Base-by-base conservation (phyloP, 2,329 filamentous ascomycete species). In the Colletotrichum euphorbiae region DNA sequence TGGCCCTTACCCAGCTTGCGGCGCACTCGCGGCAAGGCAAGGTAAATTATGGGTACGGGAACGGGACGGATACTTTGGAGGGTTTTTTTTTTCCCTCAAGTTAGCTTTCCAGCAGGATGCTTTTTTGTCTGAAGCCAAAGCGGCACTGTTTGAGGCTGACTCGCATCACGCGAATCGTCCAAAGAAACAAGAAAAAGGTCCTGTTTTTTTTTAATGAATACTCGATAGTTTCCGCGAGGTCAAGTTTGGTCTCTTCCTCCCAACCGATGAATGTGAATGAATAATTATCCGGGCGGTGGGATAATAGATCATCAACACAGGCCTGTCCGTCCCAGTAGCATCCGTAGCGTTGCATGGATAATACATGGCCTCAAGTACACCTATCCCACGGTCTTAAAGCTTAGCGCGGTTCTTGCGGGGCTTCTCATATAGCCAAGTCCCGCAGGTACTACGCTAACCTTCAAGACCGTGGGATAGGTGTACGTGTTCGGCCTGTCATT, bases 71-170 rank as follows among this genome's bases (percentile, higher is more conserved):
- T 31, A 33, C 48, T 28, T 51, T 31, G 13, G 28, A 12, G 3
- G n/a, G n/a, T n/a, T 31, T 28, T 28, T 28, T 6, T 28, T 28
- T 28, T 28, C 2, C 15, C 48, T 5, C 33, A 24, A n/a, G 19
- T 28, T 24, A 33, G 48, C 48, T 31, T 38, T 38, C 13, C 36
- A 38, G 4, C 24, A 31, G 15, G 48, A 51, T 51, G 48, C 24
- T 33, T 36, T 21, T 36, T 51, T 33, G 40, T 24, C 55, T 17
- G 48, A 54, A 28, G 56, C 48, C 36, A 52, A 21, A 55, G 48
- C 57, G 31, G n/a, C 36, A 1, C 36, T 7, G 33, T 66, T 61
- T 33, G 31, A 61, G 40, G 56, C 57, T 62, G 48, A 62, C 57
- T 62, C 48, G 48, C 9, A 36, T 28, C 57, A 46, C 33, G 40